These are phyloP conservation scores for Thamnidium elegans DNA, from an alignment of 192 early-diverging fungal species.

Conservation along the genomic window DNA sequence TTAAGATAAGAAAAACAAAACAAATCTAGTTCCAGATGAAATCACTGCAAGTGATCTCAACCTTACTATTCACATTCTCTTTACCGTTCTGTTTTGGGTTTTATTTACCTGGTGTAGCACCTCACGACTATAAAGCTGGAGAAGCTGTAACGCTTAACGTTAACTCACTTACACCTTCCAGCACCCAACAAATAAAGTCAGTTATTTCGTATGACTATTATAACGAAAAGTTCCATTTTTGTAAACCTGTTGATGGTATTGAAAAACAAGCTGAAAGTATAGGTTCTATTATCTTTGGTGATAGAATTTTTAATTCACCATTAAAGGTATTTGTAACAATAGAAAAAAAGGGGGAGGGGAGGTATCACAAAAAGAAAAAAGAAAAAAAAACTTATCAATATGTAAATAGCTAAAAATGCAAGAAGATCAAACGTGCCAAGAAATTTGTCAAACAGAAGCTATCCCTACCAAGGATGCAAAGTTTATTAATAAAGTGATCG, in stretches of 20 bases:
- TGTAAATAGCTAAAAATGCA: conserved; percentile 57
- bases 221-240: conserved; percentile 83
- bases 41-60: too few species aligned
- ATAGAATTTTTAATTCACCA: conserved; percentile 81
- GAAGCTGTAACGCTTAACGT: conserved; percentile 76
- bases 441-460: conserved; percentile 55
- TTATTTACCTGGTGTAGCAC: conserved; percentile 93
- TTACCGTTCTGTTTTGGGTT: conserved; percentile 53
- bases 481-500: conserved; percentile 85
- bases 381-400: background rate
- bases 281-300: conserved; percentile 94
- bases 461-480: conserved; percentile 71
- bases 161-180: conserved; percentile 80
- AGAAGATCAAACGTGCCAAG: conserved; percentile 56
- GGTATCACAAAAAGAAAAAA: background rate
- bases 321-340: conserved; percentile 56
- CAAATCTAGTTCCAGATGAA: too few species aligned
- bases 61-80: background rate
- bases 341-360: conserved; percentile 3
- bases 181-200: conserved; percentile 61
- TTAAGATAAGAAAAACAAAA: too few species aligned
- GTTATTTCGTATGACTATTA: conserved; percentile 90
- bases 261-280: conserved; percentile 73
- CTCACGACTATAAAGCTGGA: conserved; percentile 72
- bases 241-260: conserved; percentile 64